Conservation (phyloP, 2,329 filamentous ascomycete species). For the Epichloe elymi region DNA sequence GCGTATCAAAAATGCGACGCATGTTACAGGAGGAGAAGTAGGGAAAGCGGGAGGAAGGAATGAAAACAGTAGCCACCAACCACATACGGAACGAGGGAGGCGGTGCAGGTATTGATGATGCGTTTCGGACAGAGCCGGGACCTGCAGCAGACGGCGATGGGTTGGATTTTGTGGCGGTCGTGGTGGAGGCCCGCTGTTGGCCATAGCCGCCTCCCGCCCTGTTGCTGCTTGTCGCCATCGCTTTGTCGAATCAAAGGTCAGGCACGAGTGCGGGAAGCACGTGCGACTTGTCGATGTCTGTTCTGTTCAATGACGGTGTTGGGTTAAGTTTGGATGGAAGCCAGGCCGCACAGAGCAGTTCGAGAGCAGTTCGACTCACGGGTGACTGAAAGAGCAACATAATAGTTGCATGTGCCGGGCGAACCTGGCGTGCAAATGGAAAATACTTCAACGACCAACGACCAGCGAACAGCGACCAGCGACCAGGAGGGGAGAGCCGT, state of each 20-base stretch:
- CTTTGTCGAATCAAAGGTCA: neutral
- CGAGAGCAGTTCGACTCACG: neutral
- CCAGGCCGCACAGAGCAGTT: neutral
- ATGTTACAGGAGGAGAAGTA: too few relatives aligned
- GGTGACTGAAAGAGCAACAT: neutral
- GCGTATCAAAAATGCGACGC: too few relatives aligned
- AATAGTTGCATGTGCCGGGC: neutral
- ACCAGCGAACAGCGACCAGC: too few relatives aligned
- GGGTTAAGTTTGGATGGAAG: too few relatives aligned
- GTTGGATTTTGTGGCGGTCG: neutral
- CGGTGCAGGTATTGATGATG: slow-evolving; percentile 23
- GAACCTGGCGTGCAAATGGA: too few relatives aligned
- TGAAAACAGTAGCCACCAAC: neutral
- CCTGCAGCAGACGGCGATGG: slow-evolving; percentile 2
- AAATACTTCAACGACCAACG: too few relatives aligned
- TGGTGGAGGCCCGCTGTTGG: neutral
- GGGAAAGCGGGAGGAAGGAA: neutral
- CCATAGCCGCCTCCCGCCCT: neutral
- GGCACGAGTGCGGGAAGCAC: too few relatives aligned
- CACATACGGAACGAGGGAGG: slow-evolving; percentile 39
- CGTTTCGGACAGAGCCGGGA: slow-evolving; percentile 2
- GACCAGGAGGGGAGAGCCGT: too few relatives aligned
- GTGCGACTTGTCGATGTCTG: too few relatives aligned
- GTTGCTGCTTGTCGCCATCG: neutral
- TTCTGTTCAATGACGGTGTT: neutral